Base-by-base conservation (phyloP, 106 monocot species). In the Ottelia alismoides region DNA sequence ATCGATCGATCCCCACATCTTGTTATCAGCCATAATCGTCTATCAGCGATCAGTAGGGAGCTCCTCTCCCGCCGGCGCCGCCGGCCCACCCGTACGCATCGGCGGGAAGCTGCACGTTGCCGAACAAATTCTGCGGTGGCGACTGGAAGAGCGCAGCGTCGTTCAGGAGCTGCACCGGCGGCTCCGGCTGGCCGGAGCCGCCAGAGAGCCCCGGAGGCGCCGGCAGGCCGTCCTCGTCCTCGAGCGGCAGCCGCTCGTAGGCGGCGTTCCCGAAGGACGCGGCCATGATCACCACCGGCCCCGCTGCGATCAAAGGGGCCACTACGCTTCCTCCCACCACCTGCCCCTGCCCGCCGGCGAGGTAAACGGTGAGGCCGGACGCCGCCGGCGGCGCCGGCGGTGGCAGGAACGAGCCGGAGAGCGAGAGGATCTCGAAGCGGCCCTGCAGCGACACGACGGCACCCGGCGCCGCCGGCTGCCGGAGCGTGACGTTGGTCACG, bases 341-440 rank as follows among this genome's bases (percentile, higher is more conserved):
- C 60, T 83, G 82, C 11, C 82, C 82, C 51, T 83, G 82, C 6
- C 82, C 82, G 0, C 74, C 77, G 20, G 82, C 62, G 1, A 83
- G 53, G 45, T 83, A 83, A 0, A 83, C 50, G 0, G 82, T 70
- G 23, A 83, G 77, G 2, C 77, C 77, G 9, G 73, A 67, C 1
- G 82, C 76, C 0, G 72, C 72, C 0, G 73, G 69, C 21, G 76
- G 76, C 0, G 82, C 76, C 2, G 82, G 82, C 22, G 76, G 70
- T 2, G 82, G 76, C 2, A 82, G 73, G 49, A 82, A 82, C 1
- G 76, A 73, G 1, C 82, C 82, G 2, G 69, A 70, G 17, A 82
- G 69, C 1, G 82, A 82, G 2, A 82, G 73, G 35, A 82, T 82
- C 65, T 82, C 82, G 49, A 82, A 82, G 0, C 73, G 65, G 25